These are phyloP conservation scores for Anthostomella pinea DNA, from an alignment of 2,329 filamentous ascomycete species.

Conservation along the genomic window DNA sequence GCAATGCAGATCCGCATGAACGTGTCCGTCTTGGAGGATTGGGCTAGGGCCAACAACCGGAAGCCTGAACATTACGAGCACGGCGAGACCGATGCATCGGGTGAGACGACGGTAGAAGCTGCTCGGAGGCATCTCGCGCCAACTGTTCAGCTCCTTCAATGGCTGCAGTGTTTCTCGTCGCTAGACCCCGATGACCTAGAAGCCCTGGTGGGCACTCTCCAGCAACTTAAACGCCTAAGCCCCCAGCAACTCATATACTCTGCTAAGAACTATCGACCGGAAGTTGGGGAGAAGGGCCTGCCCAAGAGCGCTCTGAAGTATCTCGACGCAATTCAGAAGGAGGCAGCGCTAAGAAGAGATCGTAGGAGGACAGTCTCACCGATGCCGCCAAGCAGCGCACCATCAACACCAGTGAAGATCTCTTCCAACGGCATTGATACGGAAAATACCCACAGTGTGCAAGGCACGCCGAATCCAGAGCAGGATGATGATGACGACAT, in stretches of 20 bases:
- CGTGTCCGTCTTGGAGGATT: slow-evolving; percentile 90
- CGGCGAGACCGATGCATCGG: slow-evolving; percentile 79
- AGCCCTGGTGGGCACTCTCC: slow-evolving; percentile 80
- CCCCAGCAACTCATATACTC: slow-evolving; percentile 89
- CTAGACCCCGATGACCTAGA: slow-evolving; percentile 82
- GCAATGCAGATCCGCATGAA: slow-evolving; percentile 99
- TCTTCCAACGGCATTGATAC: slow-evolving; percentile 43
- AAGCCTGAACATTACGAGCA: slow-evolving; percentile 95
- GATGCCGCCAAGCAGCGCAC: slow-evolving; percentile 32
- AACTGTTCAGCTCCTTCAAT: slow-evolving; percentile 90
- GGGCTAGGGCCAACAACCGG: slow-evolving; percentile 89
- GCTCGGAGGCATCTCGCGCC: slow-evolving; percentile 82
- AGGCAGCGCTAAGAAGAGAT: slow-evolving; percentile 60
- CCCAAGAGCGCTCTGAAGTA: slow-evolving; percentile 88
- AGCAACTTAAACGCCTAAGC: slow-evolving; percentile 81
- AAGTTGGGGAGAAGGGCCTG: slow-evolving; percentile 91
- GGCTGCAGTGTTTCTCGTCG: slow-evolving; percentile 96
- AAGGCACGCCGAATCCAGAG: slow-evolving; percentile 40
- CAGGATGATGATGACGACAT: slow-evolving; percentile 65
- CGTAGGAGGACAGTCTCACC: slow-evolving; percentile 47
- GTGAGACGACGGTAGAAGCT: slow-evolving; percentile 83
- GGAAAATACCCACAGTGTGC: slow-evolving; percentile 40
- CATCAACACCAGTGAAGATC: slow-evolving; percentile 36
- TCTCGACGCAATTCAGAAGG: slow-evolving; percentile 74
- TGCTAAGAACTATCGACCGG: slow-evolving; percentile 87